Evolutionary conservation across 2,329 filamentous ascomycete species (phyloP), one percentile per base, ranked within the genome.

Genomic region (Lasiodiplodia theobromae): DNA sequence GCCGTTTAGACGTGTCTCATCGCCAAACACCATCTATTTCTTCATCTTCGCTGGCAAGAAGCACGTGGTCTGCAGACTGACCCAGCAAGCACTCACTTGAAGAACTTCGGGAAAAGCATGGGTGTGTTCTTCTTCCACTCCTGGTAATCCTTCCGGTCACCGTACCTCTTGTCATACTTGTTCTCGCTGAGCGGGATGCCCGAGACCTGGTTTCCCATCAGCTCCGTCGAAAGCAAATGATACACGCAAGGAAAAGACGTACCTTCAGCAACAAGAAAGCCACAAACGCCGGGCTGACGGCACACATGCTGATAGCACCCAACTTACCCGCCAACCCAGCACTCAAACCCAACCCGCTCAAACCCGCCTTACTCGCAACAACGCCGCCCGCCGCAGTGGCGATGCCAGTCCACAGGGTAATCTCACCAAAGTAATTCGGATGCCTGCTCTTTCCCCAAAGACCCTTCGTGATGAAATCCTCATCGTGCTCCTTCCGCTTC

Each of bases 391-490:
- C 84, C 0, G 83, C 79, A 5, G 87, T 86, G 0, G 89, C 88
- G 69, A 92, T 86, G 1, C 90, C 90, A 0, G 86, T 88, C 90
- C 89, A 92, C 38, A 92, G 80, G 12, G 87, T 89, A 34, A 83
- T 85, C 77, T 92, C 90, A n/a, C 90, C 90, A 75, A 92, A 91
- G 80, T 92, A 92, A 74, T 92, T 91, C 0, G 90, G 90, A 77
- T 91, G 88, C 70, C 88, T 80, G 58, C 83, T 86, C 74, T 85
- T 84, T 6, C 82, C 81, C 86, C 89, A 92, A 44, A 92, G 73
- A 0, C 90, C 90, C 1, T 81, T 77, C 0, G 88, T 90, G 70
- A 92, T 75, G 73, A 92, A 92, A 56, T 88, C 85, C 77, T 92
- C 89, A 28, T 86, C 85, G 70, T 92, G 90, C 73, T 86, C 82